Conservation (phyloP, 2,329 filamentous ascomycete genomes). For the Trichoderma brevicompactum region DNA sequence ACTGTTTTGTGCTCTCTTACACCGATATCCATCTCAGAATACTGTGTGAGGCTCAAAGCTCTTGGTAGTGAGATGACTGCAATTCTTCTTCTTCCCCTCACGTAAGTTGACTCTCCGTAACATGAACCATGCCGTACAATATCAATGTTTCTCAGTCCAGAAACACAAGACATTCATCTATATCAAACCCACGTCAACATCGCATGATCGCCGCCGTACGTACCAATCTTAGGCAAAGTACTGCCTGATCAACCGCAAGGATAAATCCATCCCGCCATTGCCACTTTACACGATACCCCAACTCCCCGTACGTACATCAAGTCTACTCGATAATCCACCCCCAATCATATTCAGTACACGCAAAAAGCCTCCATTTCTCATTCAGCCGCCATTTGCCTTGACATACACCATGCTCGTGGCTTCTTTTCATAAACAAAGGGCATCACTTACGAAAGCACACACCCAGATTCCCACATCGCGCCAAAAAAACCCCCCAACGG, state of each 20-base stretch:
- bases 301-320: neutral
- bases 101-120: too few species aligned
- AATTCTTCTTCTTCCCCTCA: too few species aligned
- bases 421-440: too few species aligned
- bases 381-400: too few species aligned
- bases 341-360: too few species aligned
- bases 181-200: neutral
- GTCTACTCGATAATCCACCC: too few species aligned
- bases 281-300: constrained; percentile 5
- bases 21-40: neutral
- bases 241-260: neutral
- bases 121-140: too few species aligned
- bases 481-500: neutral
- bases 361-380: too few species aligned
- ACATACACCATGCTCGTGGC: too few species aligned
- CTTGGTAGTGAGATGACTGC: neutral
- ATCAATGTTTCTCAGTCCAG: neutral
- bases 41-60: neutral
- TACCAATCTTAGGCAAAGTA: neutral
- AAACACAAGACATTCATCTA: neutral
- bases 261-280: too few species aligned
- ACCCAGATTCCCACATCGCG: neutral
- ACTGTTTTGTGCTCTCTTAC: neutral
- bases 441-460: too few species aligned
- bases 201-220: neutral